Evolutionary conservation across 768 basidiomycete genomes (phyloP).

Genomic region (Boletus subparvulus): DNA sequence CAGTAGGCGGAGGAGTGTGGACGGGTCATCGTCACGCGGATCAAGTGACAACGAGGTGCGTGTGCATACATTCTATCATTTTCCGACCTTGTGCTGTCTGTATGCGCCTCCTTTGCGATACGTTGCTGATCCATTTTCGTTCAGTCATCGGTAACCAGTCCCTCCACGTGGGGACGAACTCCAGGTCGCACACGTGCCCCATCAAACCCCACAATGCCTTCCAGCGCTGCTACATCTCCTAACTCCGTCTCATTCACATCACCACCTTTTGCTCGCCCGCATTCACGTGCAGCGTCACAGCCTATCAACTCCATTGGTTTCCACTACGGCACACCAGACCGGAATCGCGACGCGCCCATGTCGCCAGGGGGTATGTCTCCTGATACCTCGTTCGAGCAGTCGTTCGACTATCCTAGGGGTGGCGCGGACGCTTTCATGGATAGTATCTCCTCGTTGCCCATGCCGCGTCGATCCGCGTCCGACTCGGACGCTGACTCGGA

Average conservation of each 20-base stretch:
- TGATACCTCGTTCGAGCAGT: conserved; percentile 29
- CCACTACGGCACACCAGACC: conserved; percentile 44
- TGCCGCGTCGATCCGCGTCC: conserved; percentile 46
- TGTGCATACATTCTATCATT: conserved; percentile 2
- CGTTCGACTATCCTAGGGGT: conserved; percentile 38
- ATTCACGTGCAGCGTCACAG: conserved; percentile 60
- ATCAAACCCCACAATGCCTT: conserved; percentile 61
- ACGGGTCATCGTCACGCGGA: conserved; percentile 46
- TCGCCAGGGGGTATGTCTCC: conserved; percentile 39
- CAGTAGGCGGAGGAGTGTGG: conserved; percentile 68
- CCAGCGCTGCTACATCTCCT: conserved; percentile 41
- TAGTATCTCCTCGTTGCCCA: conserved; percentile 53
- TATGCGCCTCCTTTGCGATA: neutral
- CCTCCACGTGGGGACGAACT: conserved; percentile 44
- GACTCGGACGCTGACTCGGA: conserved; percentile 52
- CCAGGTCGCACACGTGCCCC: conserved; percentile 59
- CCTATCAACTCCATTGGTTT: conserved; percentile 41
- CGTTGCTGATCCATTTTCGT: conserved; percentile 9
- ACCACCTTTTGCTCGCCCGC: conserved; percentile 54
- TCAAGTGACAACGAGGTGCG: conserved; percentile 75
- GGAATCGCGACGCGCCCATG: conserved; percentile 28
- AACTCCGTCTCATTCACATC: conserved; percentile 41
- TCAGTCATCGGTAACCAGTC: conserved; percentile 39
- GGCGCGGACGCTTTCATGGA: conserved; percentile 43
- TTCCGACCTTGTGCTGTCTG: neutral